phyloP scores from a whole-genome alignment of 2,329 filamentous ascomycete species.

The Aureobasidium subglaciale region DNA sequence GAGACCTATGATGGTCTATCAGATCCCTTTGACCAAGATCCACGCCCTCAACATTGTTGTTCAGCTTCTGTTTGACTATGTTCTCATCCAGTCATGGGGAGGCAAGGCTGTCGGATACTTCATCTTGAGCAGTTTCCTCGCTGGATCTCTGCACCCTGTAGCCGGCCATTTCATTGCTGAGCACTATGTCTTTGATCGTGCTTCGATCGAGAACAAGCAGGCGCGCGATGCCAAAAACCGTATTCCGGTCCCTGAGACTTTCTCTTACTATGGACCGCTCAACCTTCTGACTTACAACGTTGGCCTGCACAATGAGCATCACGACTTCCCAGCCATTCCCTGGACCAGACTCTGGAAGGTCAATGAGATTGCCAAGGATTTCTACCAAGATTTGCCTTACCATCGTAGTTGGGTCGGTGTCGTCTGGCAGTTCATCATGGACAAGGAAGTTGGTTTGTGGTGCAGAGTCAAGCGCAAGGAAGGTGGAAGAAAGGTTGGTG shows the following conservation, averaged over 20 bases:
- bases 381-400: constrained; percentile 78
- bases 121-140: constrained; percentile 83
- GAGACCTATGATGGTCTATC: constrained; percentile 90
- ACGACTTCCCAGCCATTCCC: constrained; percentile 94
- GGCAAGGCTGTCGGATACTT: constrained; percentile 69
- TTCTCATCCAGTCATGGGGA: constrained; percentile 56
- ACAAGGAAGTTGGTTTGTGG: constrained; percentile 80
- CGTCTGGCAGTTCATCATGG: constrained; percentile 91
- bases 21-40: constrained; percentile 76
- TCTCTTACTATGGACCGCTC: constrained; percentile 89
- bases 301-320: constrained; percentile 95
- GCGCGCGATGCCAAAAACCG: constrained; percentile 26
- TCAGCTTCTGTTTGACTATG: constrained; percentile 71
- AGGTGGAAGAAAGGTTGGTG: constrained; percentile 57
- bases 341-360: constrained; percentile 81
- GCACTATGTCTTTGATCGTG: constrained; percentile 55
- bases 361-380: constrained; percentile 76
- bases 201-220: constrained; percentile 42
- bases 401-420: constrained; percentile 90
- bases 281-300: constrained; percentile 97
- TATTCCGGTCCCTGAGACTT: constrained; percentile 75
- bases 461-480: constrained; percentile 89
- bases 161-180: constrained; percentile 98
- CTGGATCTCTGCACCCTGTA: constrained; percentile 86
- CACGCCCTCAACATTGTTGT: constrained; percentile 73